A percentile compares a stretch with the other conserved stretches of the same genome.
phyloP scores from a whole-genome alignment of 2,329 filamentous ascomycete species.

The Bipolaris sorokiniana region DNA sequence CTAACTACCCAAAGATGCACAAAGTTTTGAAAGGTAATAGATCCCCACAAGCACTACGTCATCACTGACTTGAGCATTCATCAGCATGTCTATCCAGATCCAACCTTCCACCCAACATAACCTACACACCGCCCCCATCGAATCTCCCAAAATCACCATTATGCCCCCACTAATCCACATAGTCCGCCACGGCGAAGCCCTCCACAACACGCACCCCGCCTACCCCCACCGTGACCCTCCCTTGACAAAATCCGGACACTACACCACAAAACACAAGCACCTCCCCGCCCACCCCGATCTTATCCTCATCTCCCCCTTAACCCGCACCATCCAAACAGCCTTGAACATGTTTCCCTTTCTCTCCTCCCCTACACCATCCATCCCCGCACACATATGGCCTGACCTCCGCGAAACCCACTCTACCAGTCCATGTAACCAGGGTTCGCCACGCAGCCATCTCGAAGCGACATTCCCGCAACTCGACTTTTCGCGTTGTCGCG shows the following conservation, averaged over 20 bases:
- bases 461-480: slow-evolving; percentile 20
- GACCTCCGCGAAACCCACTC: slow-evolving; percentile 30
- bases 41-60: neutral
- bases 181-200: slow-evolving; percentile 29
- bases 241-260: slow-evolving; percentile 22
- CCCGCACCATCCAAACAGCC: slow-evolving; percentile 32
- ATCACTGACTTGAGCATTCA: neutral
- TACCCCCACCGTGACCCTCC: slow-evolving; percentile 28
- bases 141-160: neutral
- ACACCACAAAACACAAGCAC: slow-evolving; percentile 17
- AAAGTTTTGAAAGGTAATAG: neutral
- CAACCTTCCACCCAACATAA: neutral
- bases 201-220: slow-evolving; percentile 27
- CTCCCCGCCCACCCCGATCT: slow-evolving; percentile 19
- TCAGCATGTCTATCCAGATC: too few relatives aligned
- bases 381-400: slow-evolving; percentile 28
- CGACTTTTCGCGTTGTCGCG: slow-evolving; percentile 21
- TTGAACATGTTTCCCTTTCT: slow-evolving; percentile 27
- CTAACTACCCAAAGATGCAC: neutral
- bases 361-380: neutral
- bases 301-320: slow-evolving; percentile 34
- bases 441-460: slow-evolving; percentile 18
- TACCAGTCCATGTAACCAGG: slow-evolving; percentile 23
- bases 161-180: slow-evolving; percentile 20
- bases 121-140: too few relatives aligned